Evolutionary conservation across 148 eudicot species (phyloP).

Genomic region (Persicaria tinctoria): DNA sequence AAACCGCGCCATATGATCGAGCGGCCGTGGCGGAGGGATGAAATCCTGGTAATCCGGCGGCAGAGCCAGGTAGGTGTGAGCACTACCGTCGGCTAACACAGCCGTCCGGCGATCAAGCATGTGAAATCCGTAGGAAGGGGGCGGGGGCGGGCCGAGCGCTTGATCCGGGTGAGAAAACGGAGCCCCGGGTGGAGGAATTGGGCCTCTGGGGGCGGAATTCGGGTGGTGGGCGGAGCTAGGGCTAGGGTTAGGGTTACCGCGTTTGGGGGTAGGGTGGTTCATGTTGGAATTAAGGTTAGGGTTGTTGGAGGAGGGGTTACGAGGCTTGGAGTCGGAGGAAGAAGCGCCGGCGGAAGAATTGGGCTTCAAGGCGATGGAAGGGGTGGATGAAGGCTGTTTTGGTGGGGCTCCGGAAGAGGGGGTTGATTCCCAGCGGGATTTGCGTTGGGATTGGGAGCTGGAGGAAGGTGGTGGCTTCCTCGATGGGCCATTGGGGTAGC

Average conservation of each 20-base stretch:
- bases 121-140: slow-evolving; percentile 77
- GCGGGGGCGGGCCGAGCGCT: slow-evolving; percentile 36
- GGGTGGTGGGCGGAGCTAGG: slow-evolving; percentile 20
- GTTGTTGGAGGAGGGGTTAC: slow-evolving; percentile 28
- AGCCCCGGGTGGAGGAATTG: slow-evolving; percentile 17
- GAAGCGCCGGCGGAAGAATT: not conserved
- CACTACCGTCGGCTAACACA: slow-evolving; percentile 62
- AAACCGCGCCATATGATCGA: slow-evolving; percentile 14
- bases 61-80: slow-evolving; percentile 75
- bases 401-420: not conserved
- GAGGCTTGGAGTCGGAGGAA: slow-evolving; percentile 14
- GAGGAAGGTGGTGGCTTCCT: slow-evolving; percentile 19
- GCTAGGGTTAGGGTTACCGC: slow-evolving; percentile 19
- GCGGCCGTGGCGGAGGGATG: slow-evolving; percentile 23
- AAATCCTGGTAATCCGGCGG: slow-evolving; percentile 75
- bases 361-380: slow-evolving; percentile 14
- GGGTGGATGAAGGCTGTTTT: slow-evolving; percentile 20
- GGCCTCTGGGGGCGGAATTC: slow-evolving; percentile 15
- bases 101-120: slow-evolving; percentile 77
- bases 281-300: slow-evolving; percentile 24
- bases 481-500: slow-evolving; percentile 11
- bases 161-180: slow-evolving; percentile 20
- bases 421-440: slow-evolving; percentile 21
- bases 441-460: slow-evolving; percentile 13
- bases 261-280: slow-evolving; percentile 22